A percentile compares a stretch with the other conserved stretches of the same genome.
phyloP scores from a whole-genome alignment of 768 basidiomycete genomes.

The Pleurotus djamor region DNA sequence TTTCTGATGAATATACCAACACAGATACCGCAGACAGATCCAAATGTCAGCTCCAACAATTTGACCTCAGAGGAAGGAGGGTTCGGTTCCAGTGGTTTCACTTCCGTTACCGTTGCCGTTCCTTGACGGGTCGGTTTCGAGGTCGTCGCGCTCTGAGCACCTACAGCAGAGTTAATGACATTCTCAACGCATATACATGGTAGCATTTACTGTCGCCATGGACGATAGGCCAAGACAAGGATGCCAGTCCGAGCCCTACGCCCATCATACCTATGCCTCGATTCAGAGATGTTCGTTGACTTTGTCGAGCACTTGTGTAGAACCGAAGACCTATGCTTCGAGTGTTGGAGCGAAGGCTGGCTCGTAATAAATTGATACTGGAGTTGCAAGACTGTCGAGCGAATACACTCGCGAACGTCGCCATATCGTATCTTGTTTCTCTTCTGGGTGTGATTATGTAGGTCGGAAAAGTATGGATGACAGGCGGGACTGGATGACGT shows the following conservation, averaged over 20 bases:
- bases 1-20: constrained; percentile 95
- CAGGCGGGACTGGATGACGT: too few species aligned
- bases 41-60: constrained; percentile 81
- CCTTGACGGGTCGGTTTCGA: constrained; percentile 7
- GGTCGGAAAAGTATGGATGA: too few species aligned
- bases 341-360: constrained; percentile 2
- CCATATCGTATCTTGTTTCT: background rate
- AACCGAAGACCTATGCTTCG: background rate
- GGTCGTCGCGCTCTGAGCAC: constrained; percentile 5
- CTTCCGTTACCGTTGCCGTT: constrained; percentile 18
- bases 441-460: too few species aligned
- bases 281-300: constrained; percentile 10
- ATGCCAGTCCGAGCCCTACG: constrained; percentile 42
- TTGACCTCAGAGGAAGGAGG: constrained; percentile 77
- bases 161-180: background rate
- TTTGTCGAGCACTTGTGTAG: background rate
- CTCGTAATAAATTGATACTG: background rate
- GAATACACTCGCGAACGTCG: background rate
- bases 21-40: constrained; percentile 85
- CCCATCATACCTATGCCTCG: constrained; percentile 35
- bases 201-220: constrained; percentile 49
- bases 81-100: constrained; percentile 48
- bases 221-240: constrained; percentile 30
- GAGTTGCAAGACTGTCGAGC: background rate
- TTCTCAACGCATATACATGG: constrained; percentile 5